Evolutionary conservation across 1,139 yeast species (phyloP).

Genomic region (Yamadazyma oceani): DNA sequence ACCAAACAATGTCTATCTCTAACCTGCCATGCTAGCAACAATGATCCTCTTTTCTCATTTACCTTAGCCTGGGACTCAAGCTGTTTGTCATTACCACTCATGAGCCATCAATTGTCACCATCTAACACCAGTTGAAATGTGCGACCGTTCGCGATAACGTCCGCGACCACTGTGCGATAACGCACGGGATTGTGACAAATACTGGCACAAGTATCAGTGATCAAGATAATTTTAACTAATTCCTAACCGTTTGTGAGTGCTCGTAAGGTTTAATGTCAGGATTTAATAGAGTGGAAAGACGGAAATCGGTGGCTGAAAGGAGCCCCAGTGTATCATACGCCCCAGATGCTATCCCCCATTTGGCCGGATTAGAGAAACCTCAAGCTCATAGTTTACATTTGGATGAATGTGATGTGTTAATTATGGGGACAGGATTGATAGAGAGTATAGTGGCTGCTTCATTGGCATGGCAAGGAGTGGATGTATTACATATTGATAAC

Average conservation of each 20-base stretch:
- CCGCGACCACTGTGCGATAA: too few species aligned
- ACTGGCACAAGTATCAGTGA: too few species aligned
- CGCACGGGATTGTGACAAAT: too few species aligned
- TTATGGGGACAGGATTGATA: constrained; percentile 88
- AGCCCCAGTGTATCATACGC: constrained; percentile 58
- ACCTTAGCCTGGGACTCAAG: background rate
- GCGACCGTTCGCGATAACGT: too few species aligned
- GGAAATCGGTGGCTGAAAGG: constrained; percentile 73
- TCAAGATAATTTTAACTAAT: background rate
- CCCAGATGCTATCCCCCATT: constrained; percentile 69
- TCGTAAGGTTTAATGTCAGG: constrained; percentile 9
- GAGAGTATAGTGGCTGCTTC: constrained; percentile 93
- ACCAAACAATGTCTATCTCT: constrained; percentile 64
- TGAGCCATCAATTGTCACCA: background rate
- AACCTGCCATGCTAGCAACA: constrained; percentile 74
- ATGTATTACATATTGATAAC: constrained; percentile 83
- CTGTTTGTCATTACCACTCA: constrained; percentile 1
- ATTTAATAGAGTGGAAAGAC: constrained; percentile 40
- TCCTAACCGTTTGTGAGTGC: too few species aligned
- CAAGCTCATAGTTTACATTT: constrained; percentile 47
- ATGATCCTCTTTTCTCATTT: constrained; percentile 46
- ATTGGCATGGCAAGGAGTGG: constrained; percentile 93
- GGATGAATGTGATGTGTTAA: constrained; percentile 79
- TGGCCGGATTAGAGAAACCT: constrained; percentile 76
- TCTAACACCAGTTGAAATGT: background rate